Percentiles rank a stretch among this genome's conserved stretches.
Conservation (phyloP, 805 yeast species). For the Scheffersomyces coipomensis region DNA sequence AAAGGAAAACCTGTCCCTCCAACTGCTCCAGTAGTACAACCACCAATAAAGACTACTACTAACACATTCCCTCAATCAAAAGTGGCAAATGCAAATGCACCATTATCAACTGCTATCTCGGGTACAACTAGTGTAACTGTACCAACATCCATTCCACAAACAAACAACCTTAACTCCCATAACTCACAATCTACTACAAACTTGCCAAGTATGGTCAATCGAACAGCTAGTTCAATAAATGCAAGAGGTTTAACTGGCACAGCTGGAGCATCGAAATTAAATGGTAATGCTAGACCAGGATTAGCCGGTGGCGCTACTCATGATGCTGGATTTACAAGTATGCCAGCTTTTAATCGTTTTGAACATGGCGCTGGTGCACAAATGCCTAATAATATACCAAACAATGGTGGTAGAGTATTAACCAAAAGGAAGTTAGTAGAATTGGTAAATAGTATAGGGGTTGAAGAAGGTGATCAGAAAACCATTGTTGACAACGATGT, state of each 20-base stretch:
- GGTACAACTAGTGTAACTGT: constrained; percentile 6
- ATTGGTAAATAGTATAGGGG: constrained; percentile 75
- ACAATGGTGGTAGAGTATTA: constrained; percentile 75
- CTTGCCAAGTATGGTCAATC: neutral
- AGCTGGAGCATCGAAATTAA: neutral
- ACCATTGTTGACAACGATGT: constrained; percentile 92
- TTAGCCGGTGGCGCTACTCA: constrained; percentile 62
- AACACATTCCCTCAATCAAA: neutral
- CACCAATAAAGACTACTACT: neutral
- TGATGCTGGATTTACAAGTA: constrained; percentile 75
- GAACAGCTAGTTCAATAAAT: neutral
- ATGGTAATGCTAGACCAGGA: constrained; percentile 36
- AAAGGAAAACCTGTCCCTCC: neutral
- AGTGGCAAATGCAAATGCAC: neutral
- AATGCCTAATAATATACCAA: constrained; percentile 33
- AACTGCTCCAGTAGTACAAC: neutral
- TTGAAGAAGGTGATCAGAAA: constrained; percentile 88
- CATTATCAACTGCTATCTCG: constrained; percentile 7
- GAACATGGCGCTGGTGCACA: constrained; percentile 37
- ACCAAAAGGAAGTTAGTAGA: constrained; percentile 89
- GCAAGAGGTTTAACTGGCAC: neutral
- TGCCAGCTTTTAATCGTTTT: constrained; percentile 65
- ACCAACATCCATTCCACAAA: constrained; percentile 5
- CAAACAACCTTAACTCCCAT: constrained; percentile 4
- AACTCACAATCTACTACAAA: neutral